Evolutionary conservation across 2,329 filamentous ascomycete genomes (phyloP).

Genomic region (Colletotrichum camelliae): DNA sequence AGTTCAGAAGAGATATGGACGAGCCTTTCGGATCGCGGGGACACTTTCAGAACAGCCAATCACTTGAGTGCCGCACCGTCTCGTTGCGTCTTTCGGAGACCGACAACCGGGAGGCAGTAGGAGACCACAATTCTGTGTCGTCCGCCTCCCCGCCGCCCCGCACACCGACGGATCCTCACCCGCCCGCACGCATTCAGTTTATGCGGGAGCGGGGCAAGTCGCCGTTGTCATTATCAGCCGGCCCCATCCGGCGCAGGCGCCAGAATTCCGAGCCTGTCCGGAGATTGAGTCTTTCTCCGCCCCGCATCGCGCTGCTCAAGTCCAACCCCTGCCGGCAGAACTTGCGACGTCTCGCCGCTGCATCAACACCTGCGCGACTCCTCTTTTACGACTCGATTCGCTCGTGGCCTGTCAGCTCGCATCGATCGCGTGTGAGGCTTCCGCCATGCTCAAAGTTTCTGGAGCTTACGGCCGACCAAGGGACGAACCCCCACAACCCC

Average conservation of each 20-base stretch:
- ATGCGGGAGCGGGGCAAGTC: background rate
- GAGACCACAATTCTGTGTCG: background rate
- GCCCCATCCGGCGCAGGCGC: background rate
- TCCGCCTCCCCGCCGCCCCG: background rate
- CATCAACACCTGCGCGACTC: background rate
- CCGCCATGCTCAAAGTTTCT: slow-evolving; percentile 16
- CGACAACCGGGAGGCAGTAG: background rate
- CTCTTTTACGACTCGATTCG: slow-evolving; percentile 20
- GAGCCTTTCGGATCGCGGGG: background rate
- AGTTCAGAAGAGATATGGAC: background rate
- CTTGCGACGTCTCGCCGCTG: slow-evolving; percentile 4
- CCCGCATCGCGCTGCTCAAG: slow-evolving; percentile 18
- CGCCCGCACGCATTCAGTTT: slow-evolving; percentile 3
- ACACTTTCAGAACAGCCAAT: background rate
- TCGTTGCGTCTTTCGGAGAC: background rate
- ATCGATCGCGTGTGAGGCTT: slow-evolving; percentile 1
- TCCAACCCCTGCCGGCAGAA: slow-evolving; percentile 13
- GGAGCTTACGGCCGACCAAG: slow-evolving; percentile 4
- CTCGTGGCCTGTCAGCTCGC: slow-evolving; percentile 8
- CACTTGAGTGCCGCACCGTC: background rate
- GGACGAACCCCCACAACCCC: background rate
- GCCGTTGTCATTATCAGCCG: background rate
- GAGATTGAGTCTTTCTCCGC: background rate
- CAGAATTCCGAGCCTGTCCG: slow-evolving; percentile 14
- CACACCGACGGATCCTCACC: slow-evolving; percentile 1